phyloP scores from a whole-genome alignment of 106 monocot species.

The Platanthera zijinensis region DNA sequence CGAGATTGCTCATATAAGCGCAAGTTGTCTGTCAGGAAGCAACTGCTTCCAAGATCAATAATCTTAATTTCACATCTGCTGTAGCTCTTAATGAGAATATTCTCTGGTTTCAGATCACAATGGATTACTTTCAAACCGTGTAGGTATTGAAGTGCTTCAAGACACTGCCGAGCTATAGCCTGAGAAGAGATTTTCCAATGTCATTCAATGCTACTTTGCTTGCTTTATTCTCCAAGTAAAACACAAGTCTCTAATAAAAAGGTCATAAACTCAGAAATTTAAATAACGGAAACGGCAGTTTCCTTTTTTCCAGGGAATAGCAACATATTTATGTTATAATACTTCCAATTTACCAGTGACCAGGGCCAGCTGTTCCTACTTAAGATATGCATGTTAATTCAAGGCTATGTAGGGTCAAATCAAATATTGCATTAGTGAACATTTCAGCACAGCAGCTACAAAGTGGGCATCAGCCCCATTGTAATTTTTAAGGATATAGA shows the following conservation, averaged over 20 bases:
- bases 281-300: neutral
- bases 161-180: slow-evolving; percentile 76
- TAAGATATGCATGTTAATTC: neutral
- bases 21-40: slow-evolving; percentile 78
- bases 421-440: too few relatives aligned
- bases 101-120: slow-evolving; percentile 93
- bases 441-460: too few relatives aligned
- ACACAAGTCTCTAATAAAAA: neutral
- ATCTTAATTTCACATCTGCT: slow-evolving; percentile 88
- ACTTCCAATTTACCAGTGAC: neutral
- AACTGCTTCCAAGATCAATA: slow-evolving; percentile 98
- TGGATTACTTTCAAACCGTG: slow-evolving; percentile 78
- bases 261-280: neutral
- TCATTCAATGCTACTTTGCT: neutral
- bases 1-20: slow-evolving; percentile 84
- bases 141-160: slow-evolving; percentile 81
- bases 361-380: neutral
- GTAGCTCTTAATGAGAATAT: slow-evolving; percentile 94
- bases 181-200: slow-evolving; percentile 18
- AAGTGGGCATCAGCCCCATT: too few relatives aligned
- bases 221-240: neutral
- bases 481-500: too few relatives aligned
- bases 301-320: neutral
- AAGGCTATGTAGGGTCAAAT: neutral
- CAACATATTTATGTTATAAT: neutral